Evolutionary conservation across 306 rosid genomes (phyloP).

Genomic region (Alnus glutinosa): DNA sequence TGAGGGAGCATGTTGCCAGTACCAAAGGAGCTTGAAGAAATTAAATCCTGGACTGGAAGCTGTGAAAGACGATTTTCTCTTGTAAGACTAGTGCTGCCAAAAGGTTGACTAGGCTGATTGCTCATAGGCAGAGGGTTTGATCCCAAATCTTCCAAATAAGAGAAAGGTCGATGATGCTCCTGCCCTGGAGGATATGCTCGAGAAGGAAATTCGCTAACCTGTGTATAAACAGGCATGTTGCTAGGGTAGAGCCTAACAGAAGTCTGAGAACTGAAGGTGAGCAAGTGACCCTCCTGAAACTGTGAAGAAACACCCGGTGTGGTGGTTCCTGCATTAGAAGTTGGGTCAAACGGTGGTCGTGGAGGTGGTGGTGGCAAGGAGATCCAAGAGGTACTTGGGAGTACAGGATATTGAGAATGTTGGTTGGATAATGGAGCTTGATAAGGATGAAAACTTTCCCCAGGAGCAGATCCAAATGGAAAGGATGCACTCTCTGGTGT

Average conservation of each 20-base stretch:
- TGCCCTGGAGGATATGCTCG: conserved; percentile 47
- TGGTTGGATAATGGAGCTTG: conserved; percentile 44
- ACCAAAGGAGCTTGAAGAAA: conserved; percentile 45
- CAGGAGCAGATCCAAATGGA: conserved; percentile 51
- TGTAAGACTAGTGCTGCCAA: conserved; percentile 33
- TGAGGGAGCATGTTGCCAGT: conserved; percentile 47
- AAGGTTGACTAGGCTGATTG: conserved; percentile 42
- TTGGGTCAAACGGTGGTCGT: conserved; percentile 42
- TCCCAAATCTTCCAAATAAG: conserved; percentile 47
- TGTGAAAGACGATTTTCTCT: conserved; percentile 48
- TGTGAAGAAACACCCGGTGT: conserved; percentile 50
- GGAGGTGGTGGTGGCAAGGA: conserved; percentile 55
- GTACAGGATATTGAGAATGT: conserved; percentile 46
- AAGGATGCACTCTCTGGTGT: conserved; percentile 53
- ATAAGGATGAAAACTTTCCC: conserved; percentile 48
- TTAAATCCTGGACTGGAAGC: conserved; percentile 41
- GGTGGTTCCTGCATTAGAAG: conserved; percentile 40
- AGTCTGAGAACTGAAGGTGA: conserved; percentile 53
- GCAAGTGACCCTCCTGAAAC: conserved; percentile 51
- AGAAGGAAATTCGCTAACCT: conserved; percentile 46
- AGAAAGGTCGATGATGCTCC: conserved; percentile 45
- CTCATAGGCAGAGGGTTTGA: conserved; percentile 37
- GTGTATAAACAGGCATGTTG: conserved; percentile 41
- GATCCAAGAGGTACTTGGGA: conserved; percentile 52
- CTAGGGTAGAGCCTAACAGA: conserved; percentile 39